phyloP scores from a whole-genome alignment of 2,329 filamentous ascomycete species.

The Akanthomyces muscarius region DNA sequence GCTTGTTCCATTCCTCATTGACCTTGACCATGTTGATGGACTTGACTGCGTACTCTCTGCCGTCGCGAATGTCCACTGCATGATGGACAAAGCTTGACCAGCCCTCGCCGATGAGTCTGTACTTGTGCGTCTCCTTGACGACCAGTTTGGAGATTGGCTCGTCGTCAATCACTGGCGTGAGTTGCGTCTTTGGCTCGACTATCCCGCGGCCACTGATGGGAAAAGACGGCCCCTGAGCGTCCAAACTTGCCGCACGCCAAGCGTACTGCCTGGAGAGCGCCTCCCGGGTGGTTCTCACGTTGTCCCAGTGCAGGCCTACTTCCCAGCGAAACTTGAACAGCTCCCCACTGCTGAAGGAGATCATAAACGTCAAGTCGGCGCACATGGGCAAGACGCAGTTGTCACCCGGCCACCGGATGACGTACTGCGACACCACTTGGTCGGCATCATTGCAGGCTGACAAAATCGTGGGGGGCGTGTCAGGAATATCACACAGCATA shows the following conservation, averaged over 20 bases:
- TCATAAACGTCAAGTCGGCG: background rate
- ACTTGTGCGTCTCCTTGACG: background rate
- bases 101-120: background rate
- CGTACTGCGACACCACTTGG: background rate
- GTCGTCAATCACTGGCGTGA: background rate
- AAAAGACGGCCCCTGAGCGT: background rate
- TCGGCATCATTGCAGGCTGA: no score
- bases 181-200: no score
- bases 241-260: background rate
- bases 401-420: background rate
- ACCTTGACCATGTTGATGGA: background rate
- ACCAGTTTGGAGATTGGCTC: background rate
- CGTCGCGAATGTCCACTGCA: background rate
- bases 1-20: background rate
- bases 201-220: no score
- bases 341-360: background rate
- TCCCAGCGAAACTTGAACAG: background rate
- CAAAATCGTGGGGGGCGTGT: no score
- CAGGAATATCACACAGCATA: no score
- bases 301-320: background rate
- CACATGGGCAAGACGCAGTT: background rate
- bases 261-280: no score
- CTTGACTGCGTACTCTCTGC: background rate
- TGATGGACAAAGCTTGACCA: background rate
- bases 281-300: background rate